These are phyloP conservation scores for Chrysoporthe austroafricana DNA, from an alignment of 2,329 filamentous ascomycete genomes.

Conservation along the genomic window DNA sequence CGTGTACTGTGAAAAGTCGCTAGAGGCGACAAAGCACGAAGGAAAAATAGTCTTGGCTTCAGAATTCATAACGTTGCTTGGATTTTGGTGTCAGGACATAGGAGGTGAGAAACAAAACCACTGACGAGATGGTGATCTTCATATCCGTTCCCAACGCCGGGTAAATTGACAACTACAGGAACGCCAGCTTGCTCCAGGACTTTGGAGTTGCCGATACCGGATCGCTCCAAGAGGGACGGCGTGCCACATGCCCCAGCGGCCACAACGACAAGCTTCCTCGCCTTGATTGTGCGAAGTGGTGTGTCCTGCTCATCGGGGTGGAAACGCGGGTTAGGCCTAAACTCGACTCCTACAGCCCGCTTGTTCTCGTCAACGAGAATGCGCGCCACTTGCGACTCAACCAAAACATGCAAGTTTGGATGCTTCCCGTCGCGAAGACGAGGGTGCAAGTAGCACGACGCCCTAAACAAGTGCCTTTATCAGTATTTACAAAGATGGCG, in stretches of 20 bases:
- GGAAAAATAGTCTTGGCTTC: no score
- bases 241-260: slow-evolving; percentile 47
- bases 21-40: no score
- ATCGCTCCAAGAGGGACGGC: slow-evolving; percentile 53
- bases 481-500: no score
- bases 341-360: slow-evolving; percentile 54
- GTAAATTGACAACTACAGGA: no score
- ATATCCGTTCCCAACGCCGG: no score
- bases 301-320: slow-evolving; percentile 34
- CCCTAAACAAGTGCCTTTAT: no score
- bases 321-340: slow-evolving; percentile 45
- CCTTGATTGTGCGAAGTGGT: slow-evolving; percentile 43
- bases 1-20: no score
- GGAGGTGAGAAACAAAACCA: no score
- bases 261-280: slow-evolving; percentile 51
- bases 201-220: slow-evolving; percentile 50
- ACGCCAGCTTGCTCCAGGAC: slow-evolving; percentile 41
- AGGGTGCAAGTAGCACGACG: slow-evolving; percentile 42
- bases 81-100: no score
- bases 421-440: slow-evolving; percentile 50
- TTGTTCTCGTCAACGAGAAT: slow-evolving; percentile 53
- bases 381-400: slow-evolving; percentile 54
- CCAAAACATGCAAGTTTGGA: slow-evolving; percentile 58
- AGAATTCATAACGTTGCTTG: no score
- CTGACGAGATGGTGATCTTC: no score